Conservation (phyloP, 306 rosid genomes). For the Senna tora region DNA sequence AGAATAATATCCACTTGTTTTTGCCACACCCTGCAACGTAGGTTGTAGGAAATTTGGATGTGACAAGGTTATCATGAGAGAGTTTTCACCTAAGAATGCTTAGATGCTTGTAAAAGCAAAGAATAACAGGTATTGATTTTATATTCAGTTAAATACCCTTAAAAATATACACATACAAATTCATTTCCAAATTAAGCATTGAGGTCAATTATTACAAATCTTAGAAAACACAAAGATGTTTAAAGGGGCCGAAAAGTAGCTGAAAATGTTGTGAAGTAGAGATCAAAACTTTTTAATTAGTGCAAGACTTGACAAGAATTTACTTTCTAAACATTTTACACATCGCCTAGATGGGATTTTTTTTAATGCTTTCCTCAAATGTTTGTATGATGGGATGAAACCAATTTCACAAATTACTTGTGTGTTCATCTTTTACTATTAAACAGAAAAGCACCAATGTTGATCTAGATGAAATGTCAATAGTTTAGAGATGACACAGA, state of each 20-base stretch:
- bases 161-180: neutral
- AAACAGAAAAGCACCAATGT: constrained; percentile 4
- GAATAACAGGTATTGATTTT: neutral
- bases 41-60: neutral
- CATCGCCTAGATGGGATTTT: neutral
- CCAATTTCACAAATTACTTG: neutral
- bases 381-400: neutral
- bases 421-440: neutral
- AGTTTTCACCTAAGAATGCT: neutral
- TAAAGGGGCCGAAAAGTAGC: neutral
- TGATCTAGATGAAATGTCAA: neutral
- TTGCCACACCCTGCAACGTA: neutral
- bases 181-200: neutral
- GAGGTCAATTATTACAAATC: neutral
- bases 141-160: neutral
- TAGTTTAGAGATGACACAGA: constrained; percentile 12
- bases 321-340: neutral
- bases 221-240: neutral
- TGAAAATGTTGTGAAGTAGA: neutral
- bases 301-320: neutral
- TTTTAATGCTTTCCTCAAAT: neutral
- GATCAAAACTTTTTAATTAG: neutral
- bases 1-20: neutral
- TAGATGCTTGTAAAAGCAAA: neutral
- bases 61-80: neutral